A percentile compares a stretch with the other conserved stretches of the same genome.
These are phyloP conservation scores for Turnera subulata DNA, from an alignment of 345 rosid species.

Conservation along the genomic window DNA sequence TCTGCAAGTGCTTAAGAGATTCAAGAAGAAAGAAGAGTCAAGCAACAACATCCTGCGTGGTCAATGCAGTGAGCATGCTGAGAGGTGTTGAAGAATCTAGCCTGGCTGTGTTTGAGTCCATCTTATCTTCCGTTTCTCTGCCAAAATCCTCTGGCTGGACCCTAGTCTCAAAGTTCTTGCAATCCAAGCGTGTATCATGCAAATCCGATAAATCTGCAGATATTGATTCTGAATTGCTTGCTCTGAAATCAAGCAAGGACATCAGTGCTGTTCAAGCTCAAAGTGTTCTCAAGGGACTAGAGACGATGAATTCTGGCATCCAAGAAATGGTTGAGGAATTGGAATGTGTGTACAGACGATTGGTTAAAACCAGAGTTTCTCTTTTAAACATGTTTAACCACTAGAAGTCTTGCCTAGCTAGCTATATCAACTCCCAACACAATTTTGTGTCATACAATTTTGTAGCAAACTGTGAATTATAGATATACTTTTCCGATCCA, in stretches of 20 bases:
- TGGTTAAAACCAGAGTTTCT: too few relatives aligned
- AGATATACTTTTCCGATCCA: not conserved
- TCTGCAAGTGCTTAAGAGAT: conserved; percentile 1
- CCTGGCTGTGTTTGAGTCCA: not conserved
- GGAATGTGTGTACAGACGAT: too few relatives aligned
- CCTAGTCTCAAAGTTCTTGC: not conserved
- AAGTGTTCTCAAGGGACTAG: not conserved
- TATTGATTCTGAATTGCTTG: not conserved
- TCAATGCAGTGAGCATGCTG: too few relatives aligned
- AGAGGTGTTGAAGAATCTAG: too few relatives aligned
- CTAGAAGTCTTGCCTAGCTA: too few relatives aligned
- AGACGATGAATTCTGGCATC: not conserved
- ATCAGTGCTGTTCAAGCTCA: not conserved
- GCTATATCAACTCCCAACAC: too few relatives aligned
- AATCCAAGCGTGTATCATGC: not conserved
- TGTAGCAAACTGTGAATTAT: not conserved
- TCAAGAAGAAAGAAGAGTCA: not conserved
- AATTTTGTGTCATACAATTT: too few relatives aligned
- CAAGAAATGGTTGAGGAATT: not conserved
- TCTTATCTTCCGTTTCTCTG: not conserved
- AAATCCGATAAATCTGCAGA: not conserved
- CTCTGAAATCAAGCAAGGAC: not conserved
- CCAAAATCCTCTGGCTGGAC: not conserved
- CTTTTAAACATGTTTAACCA: too few relatives aligned
- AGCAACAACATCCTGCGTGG: not conserved